Evolutionary conservation across 2,329 filamentous ascomycete species (phyloP), one percentile per base, ranked within the genome.

Genomic region (Balansia obtecta): DNA sequence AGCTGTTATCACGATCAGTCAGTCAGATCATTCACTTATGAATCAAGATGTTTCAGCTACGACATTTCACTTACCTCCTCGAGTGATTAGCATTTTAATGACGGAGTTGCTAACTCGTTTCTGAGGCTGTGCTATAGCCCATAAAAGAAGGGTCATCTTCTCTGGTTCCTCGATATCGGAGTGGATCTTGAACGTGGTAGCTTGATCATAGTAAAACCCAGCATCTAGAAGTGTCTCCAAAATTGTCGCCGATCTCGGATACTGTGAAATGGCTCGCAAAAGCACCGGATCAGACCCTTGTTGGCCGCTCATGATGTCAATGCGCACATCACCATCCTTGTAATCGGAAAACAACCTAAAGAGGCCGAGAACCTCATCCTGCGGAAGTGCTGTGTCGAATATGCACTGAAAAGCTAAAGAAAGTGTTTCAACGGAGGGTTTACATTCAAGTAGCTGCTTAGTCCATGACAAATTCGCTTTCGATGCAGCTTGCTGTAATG

Each of bases 81-180:
- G 71, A 60, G 58, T 65, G n/a, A 85, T 64, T 18, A 85, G 66
- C 45, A 79, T 62, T 54, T 76, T 69, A 50, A 86, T 75, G 42
- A 84, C 65, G 4, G 68, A 61, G 34, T 75, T 78, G 61, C 78
- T 82, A 47, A 84, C 71, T 53, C 73, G 74, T 61, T 83, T 84
- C 54, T 82, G 77, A 0, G 78, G 77, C 54, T 83, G 79, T 7
- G 77, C 65, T 48, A 85, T 68, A 0, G 78, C 73, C 81, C 81
- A 85, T 47, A 75, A 66, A 8, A 85, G 64, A 2, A 82, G 66
- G 1, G 76, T 77, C 43, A 81, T 70, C 10, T 69, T 65, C 60
- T 86, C 81, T 3, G 70, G 65, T 37, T 76, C 73, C 1, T 73
- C 70, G 0, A 72, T 53, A 11, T 72, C 68, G 0, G 72, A 65